Percentiles rank a stretch among this genome's conserved stretches.
These are phyloP conservation scores for Macrolepiota albuminosa DNA, from an alignment of 768 basidiomycete genomes.

Conservation along the genomic window DNA sequence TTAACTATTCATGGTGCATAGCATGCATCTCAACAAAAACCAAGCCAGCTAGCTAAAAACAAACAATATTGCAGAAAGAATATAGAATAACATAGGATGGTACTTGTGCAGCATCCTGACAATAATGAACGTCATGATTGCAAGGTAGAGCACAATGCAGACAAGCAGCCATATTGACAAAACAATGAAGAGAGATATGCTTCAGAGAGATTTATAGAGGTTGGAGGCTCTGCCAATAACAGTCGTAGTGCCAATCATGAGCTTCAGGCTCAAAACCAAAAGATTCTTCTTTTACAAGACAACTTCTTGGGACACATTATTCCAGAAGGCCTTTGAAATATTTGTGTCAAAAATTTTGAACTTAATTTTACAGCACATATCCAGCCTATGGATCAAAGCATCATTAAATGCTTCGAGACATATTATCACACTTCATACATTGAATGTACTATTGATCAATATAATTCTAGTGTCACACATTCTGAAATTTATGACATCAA, in stretches of 20 bases:
- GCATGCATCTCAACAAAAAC: constrained; percentile 72
- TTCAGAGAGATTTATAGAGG: constrained; percentile 52
- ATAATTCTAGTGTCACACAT: no score
- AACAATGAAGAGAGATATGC: constrained; percentile 76
- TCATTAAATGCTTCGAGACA: no score
- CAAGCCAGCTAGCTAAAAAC: constrained; percentile 77
- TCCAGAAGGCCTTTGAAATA: no score
- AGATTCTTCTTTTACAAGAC: no score
- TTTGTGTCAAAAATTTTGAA: no score
- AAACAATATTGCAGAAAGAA: constrained; percentile 71
- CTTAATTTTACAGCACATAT: no score
- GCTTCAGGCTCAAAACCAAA: no score
- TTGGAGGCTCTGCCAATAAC: constrained; percentile 52
- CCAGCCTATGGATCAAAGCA: no score
- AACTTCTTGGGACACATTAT: no score
- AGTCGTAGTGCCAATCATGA: constrained; percentile 40
- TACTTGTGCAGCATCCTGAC: constrained; percentile 70
- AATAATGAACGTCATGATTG: constrained; percentile 79
- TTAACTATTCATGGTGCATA: constrained; percentile 49
- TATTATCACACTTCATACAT: no score
- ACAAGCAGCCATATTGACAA: constrained; percentile 67
- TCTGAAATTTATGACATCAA: no score
- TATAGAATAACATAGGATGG: constrained; percentile 76
- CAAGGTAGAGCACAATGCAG: constrained; percentile 57
- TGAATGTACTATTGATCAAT: no score